Base-by-base conservation (phyloP, 2,329 filamentous ascomycete species). In the Epichloe brachyelytri region DNA sequence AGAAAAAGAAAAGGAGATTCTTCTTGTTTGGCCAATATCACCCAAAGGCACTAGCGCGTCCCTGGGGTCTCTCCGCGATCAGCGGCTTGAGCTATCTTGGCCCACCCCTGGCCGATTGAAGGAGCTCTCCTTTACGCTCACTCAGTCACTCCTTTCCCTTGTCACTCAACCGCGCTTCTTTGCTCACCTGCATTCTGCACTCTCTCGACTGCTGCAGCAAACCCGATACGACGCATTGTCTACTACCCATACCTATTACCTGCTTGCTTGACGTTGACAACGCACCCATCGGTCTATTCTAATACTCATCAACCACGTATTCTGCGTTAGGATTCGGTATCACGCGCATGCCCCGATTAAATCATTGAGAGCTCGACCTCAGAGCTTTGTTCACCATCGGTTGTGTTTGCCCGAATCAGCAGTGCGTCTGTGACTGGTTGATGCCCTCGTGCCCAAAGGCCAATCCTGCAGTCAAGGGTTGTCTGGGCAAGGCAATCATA, bases 61-160 rank as follows among this genome's bases (percentile, higher is more conserved):
- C 56, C 60, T 59, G 56, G 62, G 60, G 60, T 62, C 58, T 61
- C 59, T 58, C 56, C 60, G 59, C 63, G 58, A 65, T 63, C 62
- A 64, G 61, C 63, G 62, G 60, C 60, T 63, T 57, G 57, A 64
- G 59, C 60, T 55, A 55, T 37, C 53, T 49, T 41, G 48, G 19
- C 22, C 12, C 52, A 53, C 52, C 55, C 46, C 49, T 53, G 50
- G 49, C 50, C 58, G 62, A 53, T 52, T 54, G 51, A 53, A 48
- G 39, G 48, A 50, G 43, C 40, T 51, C 51, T 48, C 51, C 45
- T 63, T 68, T 68, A 22, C 50, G 51, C 61, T 65, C 64, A 62
- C 64, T 63, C 64, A 68, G 66, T 69, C 66, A 65, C 64, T 67
- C 65, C 62, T 66, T 68, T 66, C 61, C 58, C 55, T 60, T 56